Evolutionary conservation across 495 filamentous ascomycete species (phyloP), one percentile per base, ranked within the genome.

Genomic region (Tuber magnatum): DNA sequence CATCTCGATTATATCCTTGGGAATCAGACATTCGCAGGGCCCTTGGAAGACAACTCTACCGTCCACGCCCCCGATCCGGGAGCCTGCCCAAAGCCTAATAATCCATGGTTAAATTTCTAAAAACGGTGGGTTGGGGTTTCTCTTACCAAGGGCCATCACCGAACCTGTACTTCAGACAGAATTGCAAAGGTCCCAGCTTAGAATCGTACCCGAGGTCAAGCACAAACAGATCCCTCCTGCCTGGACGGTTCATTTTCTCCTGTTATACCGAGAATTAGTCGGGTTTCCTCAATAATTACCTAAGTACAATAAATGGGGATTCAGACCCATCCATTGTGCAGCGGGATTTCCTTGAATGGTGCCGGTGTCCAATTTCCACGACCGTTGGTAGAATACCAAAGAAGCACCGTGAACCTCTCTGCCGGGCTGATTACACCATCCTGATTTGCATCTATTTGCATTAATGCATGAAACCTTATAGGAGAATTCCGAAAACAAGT

Each of bases 81-180:
- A 81, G 40, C 80, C 80, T 14, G 76, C 73, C 76, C 80, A 78
- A 28, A 81, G 80, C 77, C 77, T 76, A 43, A 24, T 76, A 43
- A 24, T 3, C 10, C n/a, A 41, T 16, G 40, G 24, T 39, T 43
- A 61, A 38, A 9, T 20, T 69, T 7, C 43, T 48, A 18, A 20
- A 35, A 32, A 35, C 22, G 22, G 9, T 46, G 22, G 40, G 56
- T 65, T 35, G 32, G 22, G 65, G 10, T 14, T 75, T 41, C 10
- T 32, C 48, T 56, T 69, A 78, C 80, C 80, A 81, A 1, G 80
- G 80, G 4, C 80, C 80, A 41, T 81, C 76, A 9, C 79, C 77
- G 48, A 79, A 79, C 22, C 73, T 41, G 24, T 81, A 81, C 56
- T 81, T 81, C 28, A 81, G 65, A 43, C 71, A 78, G 32, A 81